Conservation (phyloP, 805 yeast species). For the Candida odintsovae region DNA sequence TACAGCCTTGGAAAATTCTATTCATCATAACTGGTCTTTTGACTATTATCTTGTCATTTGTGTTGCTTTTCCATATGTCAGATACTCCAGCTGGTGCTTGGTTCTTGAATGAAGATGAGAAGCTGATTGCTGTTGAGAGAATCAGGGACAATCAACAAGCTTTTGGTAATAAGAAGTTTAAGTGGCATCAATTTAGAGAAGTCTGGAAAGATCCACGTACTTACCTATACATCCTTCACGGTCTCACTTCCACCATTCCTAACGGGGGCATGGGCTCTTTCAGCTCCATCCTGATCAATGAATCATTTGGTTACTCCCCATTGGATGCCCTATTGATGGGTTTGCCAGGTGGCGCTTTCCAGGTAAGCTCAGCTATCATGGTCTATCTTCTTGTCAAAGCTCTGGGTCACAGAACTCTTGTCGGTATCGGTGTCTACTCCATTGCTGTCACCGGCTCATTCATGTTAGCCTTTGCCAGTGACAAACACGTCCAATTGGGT, state of each 20-base stretch:
- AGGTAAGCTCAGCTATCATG: conserved; percentile 19
- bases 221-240: conserved; percentile 40
- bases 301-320: conserved; percentile 11
- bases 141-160: conserved; percentile 53
- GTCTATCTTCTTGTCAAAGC: conserved; percentile 20
- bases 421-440: conserved; percentile 19
- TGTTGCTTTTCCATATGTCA: conserved; percentile 42
- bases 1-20: conserved; percentile 55
- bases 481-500: conserved; percentile 19
- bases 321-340: conserved; percentile 18
- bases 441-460: conserved; percentile 12
- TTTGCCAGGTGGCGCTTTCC: conserved; percentile 31
- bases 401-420: conserved; percentile 3
- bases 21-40: conserved; percentile 56
- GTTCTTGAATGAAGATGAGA: conserved; percentile 42
- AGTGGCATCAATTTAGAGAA: conserved; percentile 47
- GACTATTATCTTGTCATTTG: conserved; percentile 50
- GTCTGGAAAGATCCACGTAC: conserved; percentile 43
- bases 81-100: conserved; percentile 48
- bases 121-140: conserved; percentile 42
- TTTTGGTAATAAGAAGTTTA: conserved; percentile 49
- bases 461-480: conserved; percentile 26
- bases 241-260: conserved; percentile 37
- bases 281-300: conserved; percentile 14
- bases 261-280: conserved; percentile 41